Evolutionary conservation across 495 filamentous ascomycete genomes (phyloP).

Genomic region (Choiromyces venosus): DNA sequence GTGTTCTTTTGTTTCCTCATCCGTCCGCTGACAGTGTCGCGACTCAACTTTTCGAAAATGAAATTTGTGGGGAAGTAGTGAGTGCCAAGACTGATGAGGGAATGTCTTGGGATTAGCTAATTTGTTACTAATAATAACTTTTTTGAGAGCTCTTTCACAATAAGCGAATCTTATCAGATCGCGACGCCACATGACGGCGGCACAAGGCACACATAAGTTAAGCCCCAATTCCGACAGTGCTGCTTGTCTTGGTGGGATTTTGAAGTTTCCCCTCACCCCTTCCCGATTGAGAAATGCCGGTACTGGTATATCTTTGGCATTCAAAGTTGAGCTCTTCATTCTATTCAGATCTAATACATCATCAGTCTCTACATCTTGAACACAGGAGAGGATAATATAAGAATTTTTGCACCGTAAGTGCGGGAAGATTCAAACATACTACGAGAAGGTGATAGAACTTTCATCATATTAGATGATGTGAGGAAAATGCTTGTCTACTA

Average conservation of each 20-base stretch:
- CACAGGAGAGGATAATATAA: background rate
- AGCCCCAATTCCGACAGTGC: background rate
- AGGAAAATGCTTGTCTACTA: background rate
- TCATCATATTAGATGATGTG: background rate
- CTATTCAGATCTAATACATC: background rate
- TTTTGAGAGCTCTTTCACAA: background rate
- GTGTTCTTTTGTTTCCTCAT: background rate
- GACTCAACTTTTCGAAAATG: background rate
- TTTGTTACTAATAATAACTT: background rate
- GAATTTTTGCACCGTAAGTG: background rate
- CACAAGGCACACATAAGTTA: background rate
- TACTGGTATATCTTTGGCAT: background rate
- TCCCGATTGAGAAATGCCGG: background rate
- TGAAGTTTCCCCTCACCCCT: background rate
- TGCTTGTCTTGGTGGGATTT: background rate
- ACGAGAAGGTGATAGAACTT: background rate
- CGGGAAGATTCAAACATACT: background rate
- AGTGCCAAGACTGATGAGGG: background rate
- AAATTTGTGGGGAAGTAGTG: background rate
- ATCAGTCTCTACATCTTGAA: background rate
- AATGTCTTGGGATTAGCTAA: background rate
- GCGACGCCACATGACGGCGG: background rate
- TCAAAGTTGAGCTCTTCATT: background rate
- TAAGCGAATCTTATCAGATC: background rate
- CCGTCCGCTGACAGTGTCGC: background rate